Evolutionary conservation across 2,329 filamentous ascomycete genomes (phyloP).

Genomic region (Aspergillus felis): DNA sequence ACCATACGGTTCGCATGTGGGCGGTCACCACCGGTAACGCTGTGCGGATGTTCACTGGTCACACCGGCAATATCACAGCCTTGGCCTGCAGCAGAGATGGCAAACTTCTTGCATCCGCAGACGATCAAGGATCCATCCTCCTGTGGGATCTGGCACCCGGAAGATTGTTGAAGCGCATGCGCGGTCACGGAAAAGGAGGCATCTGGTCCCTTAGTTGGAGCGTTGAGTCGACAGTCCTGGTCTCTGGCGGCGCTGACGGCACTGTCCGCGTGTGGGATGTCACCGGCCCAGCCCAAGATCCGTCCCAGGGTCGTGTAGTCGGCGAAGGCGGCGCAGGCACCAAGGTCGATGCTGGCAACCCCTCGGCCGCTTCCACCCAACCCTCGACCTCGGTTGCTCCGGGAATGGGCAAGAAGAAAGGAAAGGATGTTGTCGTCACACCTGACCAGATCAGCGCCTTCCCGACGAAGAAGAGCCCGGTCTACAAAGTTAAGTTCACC

Average conservation of each 20-base stretch:
- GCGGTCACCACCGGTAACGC: slow-evolving; percentile 81
- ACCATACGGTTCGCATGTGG: slow-evolving; percentile 98
- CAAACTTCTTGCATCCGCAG: slow-evolving; percentile 84
- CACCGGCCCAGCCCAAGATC: slow-evolving; percentile 61
- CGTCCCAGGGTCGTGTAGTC: slow-evolving; percentile 52
- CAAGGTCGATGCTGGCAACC: slow-evolving; percentile 51
- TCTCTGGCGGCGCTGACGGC: slow-evolving; percentile 85
- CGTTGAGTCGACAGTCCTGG: slow-evolving; percentile 83
- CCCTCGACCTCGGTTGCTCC: slow-evolving; percentile 45
- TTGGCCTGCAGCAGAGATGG: slow-evolving; percentile 84
- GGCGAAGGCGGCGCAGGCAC: slow-evolving; percentile 46
- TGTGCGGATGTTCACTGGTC: slow-evolving; percentile 87
- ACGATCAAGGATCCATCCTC: slow-evolving; percentile 82
- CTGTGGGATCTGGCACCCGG: slow-evolving; percentile 93
- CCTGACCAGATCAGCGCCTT: slow-evolving; percentile 94
- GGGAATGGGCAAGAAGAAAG: slow-evolving; percentile 61
- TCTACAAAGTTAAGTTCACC: slow-evolving; percentile 90
- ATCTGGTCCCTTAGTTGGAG: slow-evolving; percentile 93
- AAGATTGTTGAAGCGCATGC: slow-evolving; percentile 82
- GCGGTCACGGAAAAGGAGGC: slow-evolving; percentile 87
- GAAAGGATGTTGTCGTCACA: slow-evolving; percentile 84
- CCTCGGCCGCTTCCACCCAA: slow-evolving; percentile 41
- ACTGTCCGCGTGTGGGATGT: slow-evolving; percentile 96
- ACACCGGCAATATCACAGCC: slow-evolving; percentile 80
- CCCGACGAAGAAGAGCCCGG: slow-evolving; percentile 91